Percentiles rank a stretch among this genome's conserved stretches.
Conservation (phyloP, 169 alveolate genomes). For the Eimeria acervulina region DNA sequence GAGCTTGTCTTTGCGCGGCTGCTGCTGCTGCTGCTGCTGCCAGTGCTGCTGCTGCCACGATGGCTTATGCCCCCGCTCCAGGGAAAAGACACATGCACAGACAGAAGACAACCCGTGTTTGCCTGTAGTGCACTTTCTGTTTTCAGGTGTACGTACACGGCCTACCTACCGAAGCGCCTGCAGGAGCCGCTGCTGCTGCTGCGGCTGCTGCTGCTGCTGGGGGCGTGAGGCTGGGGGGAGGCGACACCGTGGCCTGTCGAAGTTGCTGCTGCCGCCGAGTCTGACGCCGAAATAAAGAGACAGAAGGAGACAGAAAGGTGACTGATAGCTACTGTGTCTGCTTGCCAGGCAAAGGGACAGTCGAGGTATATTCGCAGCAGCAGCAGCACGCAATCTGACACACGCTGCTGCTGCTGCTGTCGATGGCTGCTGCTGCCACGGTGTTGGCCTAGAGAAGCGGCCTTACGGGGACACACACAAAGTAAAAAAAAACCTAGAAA, state of each 20-base stretch:
- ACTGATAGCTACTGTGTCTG: background rate
- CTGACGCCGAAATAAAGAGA: slow-evolving; percentile 31
- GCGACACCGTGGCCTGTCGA: background rate
- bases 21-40: slow-evolving; percentile 29
- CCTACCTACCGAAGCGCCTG: slow-evolving; percentile 50
- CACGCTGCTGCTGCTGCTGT: slow-evolving; percentile 70
- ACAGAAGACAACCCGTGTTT: slow-evolving; percentile 11
- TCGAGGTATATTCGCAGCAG: slow-evolving; percentile 42
- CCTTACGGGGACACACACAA: slow-evolving; percentile 60
- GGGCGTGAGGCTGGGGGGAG: slow-evolving; percentile 67
- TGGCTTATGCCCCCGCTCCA: background rate
- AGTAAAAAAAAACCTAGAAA: background rate
- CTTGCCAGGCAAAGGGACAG: slow-evolving; percentile 14
- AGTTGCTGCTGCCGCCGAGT: slow-evolving; percentile 39
- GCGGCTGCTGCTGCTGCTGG: slow-evolving; percentile 59
- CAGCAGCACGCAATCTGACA: slow-evolving; percentile 66
- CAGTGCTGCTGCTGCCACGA: slow-evolving; percentile 17
- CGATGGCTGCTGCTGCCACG: slow-evolving; percentile 68
- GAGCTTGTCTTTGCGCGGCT: slow-evolving; percentile 33
- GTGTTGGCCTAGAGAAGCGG: slow-evolving; percentile 8
- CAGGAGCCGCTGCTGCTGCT: slow-evolving; percentile 39
- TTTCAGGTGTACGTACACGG: background rate
- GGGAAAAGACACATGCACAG: background rate
- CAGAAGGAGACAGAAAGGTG: slow-evolving; percentile 37
- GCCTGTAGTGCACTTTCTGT: background rate